These are phyloP conservation scores for Ophiostoma himal-ulmi DNA, from an alignment of 2,329 filamentous ascomycete genomes.

Conservation along the genomic window DNA sequence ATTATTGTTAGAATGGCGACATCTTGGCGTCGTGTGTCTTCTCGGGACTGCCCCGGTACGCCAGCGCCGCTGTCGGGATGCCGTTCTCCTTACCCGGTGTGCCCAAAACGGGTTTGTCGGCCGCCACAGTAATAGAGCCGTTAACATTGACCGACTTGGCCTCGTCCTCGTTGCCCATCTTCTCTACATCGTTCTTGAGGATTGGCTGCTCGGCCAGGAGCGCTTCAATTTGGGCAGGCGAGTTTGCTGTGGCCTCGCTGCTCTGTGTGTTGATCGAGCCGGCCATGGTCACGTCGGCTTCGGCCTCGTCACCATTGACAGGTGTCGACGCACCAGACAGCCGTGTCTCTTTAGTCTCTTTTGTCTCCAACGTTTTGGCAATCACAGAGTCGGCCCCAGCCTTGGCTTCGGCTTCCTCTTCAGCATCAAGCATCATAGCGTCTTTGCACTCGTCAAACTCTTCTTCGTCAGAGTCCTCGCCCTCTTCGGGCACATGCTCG, in stretches of 20 bases:
- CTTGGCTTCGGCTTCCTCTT: constrained; percentile 33
- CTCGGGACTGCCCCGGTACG: constrained; percentile 58
- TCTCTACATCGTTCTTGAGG: background rate
- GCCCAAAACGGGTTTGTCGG: background rate
- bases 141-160: background rate
- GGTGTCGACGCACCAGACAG: constrained; percentile 22
- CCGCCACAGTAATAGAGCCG: background rate
- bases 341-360: background rate
- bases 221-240: constrained; percentile 13
- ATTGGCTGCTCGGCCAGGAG: background rate
- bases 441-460: constrained; percentile 51
- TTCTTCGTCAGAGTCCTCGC: constrained; percentile 50
- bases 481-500: constrained; percentile 38
- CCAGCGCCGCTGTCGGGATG: constrained; percentile 38
- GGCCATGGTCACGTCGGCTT: constrained; percentile 18
- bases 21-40: constrained; percentile 39
- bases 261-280: constrained; percentile 17
- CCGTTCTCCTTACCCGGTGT: constrained; percentile 26
- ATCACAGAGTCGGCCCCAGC: background rate
- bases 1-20: background rate
- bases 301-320: constrained; percentile 16
- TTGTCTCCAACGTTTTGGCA: background rate
- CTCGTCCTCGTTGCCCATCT: constrained; percentile 4
- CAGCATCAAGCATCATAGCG: constrained; percentile 49
- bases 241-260: constrained; percentile 22